Evolutionary conservation across 1,284 basidiomycete species (phyloP).

Genomic region (Apiotrichum veenhuisii): DNA sequence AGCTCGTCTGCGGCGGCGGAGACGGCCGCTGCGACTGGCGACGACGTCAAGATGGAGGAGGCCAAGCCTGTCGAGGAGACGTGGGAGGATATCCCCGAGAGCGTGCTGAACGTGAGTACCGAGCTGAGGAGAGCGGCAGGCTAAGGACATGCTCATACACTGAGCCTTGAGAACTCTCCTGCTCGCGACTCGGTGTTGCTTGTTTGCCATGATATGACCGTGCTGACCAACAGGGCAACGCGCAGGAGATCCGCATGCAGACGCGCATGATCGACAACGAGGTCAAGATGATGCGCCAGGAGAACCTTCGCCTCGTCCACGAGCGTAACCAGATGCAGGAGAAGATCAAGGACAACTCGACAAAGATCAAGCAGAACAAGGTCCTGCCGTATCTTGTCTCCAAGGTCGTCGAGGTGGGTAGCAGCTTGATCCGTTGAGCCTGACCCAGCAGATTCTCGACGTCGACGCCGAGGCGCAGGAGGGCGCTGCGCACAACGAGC

Average conservation of each 20-base stretch:
- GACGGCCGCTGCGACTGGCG: conserved; percentile 13
- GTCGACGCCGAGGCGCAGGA: conserved; percentile 93
- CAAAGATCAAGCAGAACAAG: conserved; percentile 99
- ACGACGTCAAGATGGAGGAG: conserved; percentile 24
- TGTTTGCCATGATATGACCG: neutral
- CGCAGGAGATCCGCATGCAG: conserved; percentile 63
- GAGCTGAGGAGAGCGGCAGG: no score
- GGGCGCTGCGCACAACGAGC: conserved; percentile 87
- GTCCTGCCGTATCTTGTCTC: conserved; percentile 96
- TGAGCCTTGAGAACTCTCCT: no score
- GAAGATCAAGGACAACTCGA: conserved; percentile 95
- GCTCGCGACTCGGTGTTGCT: no score
- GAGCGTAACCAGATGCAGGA: conserved; percentile 95
- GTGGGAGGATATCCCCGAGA: conserved; percentile 46
- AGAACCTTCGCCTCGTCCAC: conserved; percentile 84
- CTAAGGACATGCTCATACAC: no score
- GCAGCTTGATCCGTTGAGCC: neutral
- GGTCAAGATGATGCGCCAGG: conserved; percentile 93
- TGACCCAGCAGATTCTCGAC: conserved; percentile 72
- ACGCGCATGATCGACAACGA: conserved; percentile 90
- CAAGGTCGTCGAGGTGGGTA: conserved; percentile 85
- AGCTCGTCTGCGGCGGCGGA: conserved; percentile 13
- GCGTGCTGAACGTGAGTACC: conserved; percentile 37
- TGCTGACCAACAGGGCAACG: conserved; percentile 17
- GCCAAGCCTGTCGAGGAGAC: conserved; percentile 37